phyloP scores from a whole-genome alignment of 2,329 filamentous ascomycete species.

The Zasmidium cellare region DNA sequence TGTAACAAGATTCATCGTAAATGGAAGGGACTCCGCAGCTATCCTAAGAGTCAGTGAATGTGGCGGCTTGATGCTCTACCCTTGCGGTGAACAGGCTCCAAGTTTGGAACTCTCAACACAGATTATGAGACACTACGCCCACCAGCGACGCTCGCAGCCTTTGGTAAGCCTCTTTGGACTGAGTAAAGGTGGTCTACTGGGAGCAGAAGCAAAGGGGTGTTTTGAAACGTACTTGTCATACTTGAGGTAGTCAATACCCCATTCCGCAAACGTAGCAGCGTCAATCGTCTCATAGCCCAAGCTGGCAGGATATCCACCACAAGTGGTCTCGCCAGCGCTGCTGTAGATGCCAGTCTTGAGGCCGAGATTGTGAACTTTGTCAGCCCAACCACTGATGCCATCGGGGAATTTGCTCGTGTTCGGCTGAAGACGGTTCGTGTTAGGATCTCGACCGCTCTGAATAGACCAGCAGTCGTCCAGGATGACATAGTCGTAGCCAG shows the following conservation, averaged over 20 bases:
- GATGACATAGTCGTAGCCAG: neutral
- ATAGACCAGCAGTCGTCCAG: neutral
- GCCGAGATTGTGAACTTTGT: neutral
- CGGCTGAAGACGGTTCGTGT: neutral
- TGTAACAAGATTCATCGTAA: neutral
- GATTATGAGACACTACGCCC: too few relatives aligned
- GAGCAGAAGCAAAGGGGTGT: too few relatives aligned
- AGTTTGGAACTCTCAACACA: too few relatives aligned
- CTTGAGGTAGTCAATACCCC: neutral
- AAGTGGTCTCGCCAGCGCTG: neutral
- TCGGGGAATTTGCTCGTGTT: neutral
- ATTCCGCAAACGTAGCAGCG: neutral
- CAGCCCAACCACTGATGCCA: neutral
- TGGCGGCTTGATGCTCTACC: too few relatives aligned
- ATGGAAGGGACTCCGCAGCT: neutral
- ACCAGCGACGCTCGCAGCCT: too few relatives aligned
- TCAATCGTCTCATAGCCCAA: neutral
- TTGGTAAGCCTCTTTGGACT: too few relatives aligned
- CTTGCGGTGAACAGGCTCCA: too few relatives aligned
- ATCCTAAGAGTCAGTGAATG: neutral
- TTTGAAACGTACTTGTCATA: neutral
- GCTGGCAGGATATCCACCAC: neutral
- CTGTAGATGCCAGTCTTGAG: neutral
- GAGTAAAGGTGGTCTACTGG: too few relatives aligned
- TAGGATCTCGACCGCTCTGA: neutral